A percentile compares a stretch with the other conserved stretches of the same genome.
These are phyloP conservation scores for Elongisporangium anandrum DNA, from an alignment of 352 stramenopile species.

Conservation along the genomic window DNA sequence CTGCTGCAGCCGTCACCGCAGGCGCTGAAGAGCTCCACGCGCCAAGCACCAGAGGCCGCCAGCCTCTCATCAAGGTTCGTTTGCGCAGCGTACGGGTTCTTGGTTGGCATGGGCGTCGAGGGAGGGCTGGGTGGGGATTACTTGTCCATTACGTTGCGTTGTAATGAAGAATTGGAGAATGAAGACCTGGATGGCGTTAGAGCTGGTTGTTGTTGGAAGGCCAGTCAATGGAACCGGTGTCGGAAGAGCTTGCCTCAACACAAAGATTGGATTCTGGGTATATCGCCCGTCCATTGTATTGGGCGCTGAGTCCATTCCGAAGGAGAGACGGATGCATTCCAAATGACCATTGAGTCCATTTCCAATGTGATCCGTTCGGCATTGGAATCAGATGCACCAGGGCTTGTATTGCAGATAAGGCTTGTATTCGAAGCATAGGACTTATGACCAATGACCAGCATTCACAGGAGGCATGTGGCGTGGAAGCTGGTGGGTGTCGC, in stretches of 20 bases:
- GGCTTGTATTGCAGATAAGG: not conserved
- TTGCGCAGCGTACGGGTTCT: not conserved
- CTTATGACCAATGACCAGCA: not conserved
- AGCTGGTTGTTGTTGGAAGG: not conserved
- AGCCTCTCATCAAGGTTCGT: not conserved
- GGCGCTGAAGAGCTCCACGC: not conserved
- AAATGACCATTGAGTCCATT: not conserved
- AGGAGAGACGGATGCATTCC: not conserved
- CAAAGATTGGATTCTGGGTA: not conserved
- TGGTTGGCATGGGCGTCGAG: not conserved
- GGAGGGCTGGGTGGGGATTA: not conserved
- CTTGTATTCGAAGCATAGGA: not conserved
- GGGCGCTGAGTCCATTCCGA: not conserved
- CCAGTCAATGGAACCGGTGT: not conserved
- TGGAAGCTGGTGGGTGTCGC: slow-evolving; percentile 5
- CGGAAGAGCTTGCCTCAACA: not conserved
- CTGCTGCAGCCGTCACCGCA: not conserved
- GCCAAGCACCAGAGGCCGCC: not conserved
- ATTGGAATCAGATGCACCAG: not conserved
- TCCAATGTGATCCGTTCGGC: not conserved
- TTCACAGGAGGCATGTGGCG: not conserved
- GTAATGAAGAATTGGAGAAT: not conserved
- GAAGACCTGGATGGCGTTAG: not conserved
- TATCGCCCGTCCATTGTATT: not conserved
- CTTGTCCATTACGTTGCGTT: not conserved